Evolutionary conservation across 2,329 filamentous ascomycete genomes (phyloP), one percentile per base, ranked within the genome.

Genomic region (Coniella lustricola): DNA sequence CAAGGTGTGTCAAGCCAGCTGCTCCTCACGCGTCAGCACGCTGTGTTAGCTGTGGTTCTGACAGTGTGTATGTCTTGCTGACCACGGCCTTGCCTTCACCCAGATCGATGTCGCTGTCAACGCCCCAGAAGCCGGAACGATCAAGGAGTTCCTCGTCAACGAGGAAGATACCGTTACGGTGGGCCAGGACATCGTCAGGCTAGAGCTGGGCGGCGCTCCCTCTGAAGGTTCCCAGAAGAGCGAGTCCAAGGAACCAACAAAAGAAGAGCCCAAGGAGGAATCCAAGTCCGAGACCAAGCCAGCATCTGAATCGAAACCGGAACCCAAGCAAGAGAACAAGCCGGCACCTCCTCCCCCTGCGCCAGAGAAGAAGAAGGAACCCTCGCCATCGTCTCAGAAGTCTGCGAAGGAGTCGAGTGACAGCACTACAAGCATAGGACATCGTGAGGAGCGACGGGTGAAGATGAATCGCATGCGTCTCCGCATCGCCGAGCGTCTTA

Each of bases 381-480:
- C 56, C n/a, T 34, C 47, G 7, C 43, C 56, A 1, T 40, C 55
- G 3, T 20, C 54, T 20, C 40, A 43, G 34, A 57, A 58, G 35
- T 48, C 56, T 7, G 39, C 57, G 13, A 69, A 73, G 56, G 67
- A 75, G 40, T 56, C 68, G 17, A 58, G 67, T 41, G 57, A 62
- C 54, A 54, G 63, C n/a, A 54, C 65, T 37, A 60, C 70, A 41
- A 60, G 74, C 31, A 70, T 84, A 48, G 89, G 89, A 50, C 85
- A 70, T 69, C 85, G 91, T 49, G 88, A 93, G 59, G 91, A 98
- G 74, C 85, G 88, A 56, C 82, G 90, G 53, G 90, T 97, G 62
- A 98, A 98, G 79, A 98, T 98, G 93, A 97, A 97, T 76, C 89
- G 93, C 56, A 98, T 98, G 93, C 90, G 93, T 57, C 81, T 97